These are phyloP conservation scores for Alternaria gansuensis DNA, from an alignment of 2,329 filamentous ascomycete species.

Conservation along the genomic window DNA sequence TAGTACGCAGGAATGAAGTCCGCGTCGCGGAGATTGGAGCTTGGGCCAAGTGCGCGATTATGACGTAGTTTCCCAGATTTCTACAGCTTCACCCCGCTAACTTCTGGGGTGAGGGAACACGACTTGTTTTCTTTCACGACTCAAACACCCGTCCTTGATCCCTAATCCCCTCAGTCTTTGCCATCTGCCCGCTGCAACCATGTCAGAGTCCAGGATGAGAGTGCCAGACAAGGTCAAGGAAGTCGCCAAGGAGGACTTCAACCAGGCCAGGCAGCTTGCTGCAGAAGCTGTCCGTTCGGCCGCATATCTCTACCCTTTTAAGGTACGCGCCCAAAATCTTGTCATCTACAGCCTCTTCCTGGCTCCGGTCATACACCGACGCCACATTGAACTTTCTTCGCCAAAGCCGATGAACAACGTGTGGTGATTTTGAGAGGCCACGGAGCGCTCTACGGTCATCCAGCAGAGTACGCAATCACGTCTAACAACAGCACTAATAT, in stretches of 20 bases:
- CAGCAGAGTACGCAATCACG: not conserved
- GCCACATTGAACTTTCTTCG: not conserved
- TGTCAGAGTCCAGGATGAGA: slow-evolving; percentile 28
- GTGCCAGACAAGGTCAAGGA: slow-evolving; percentile 64
- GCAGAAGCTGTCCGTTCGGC: slow-evolving; percentile 76
- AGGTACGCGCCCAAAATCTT: slow-evolving; percentile 52
- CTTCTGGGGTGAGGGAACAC: slow-evolving; percentile 1
- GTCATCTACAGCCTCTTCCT: not conserved
- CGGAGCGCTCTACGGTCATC: not conserved
- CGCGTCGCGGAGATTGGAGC: slow-evolving; percentile 8
- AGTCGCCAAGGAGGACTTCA: slow-evolving; percentile 73
- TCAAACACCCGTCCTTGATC: slow-evolving; percentile 15
- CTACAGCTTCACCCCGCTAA: slow-evolving; percentile 22
- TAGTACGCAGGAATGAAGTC: slow-evolving; percentile 1
- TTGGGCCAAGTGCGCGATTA: slow-evolving; percentile 17
- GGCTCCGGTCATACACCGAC: not conserved
- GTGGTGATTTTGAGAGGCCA: not conserved
- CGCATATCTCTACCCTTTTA: slow-evolving; percentile 87
- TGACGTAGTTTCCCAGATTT: slow-evolving; percentile 22
- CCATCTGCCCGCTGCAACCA: slow-evolving; percentile 20
- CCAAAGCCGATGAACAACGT: not conserved
- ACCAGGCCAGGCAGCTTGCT: slow-evolving; percentile 70
- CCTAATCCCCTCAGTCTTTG: slow-evolving; percentile 10
- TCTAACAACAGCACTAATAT: slow-evolving; percentile 12
- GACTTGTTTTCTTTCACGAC: slow-evolving; percentile 19